Evolutionary conservation across 2,329 filamentous ascomycete genomes (phyloP).

Genomic region (Neospermospora avenae): DNA sequence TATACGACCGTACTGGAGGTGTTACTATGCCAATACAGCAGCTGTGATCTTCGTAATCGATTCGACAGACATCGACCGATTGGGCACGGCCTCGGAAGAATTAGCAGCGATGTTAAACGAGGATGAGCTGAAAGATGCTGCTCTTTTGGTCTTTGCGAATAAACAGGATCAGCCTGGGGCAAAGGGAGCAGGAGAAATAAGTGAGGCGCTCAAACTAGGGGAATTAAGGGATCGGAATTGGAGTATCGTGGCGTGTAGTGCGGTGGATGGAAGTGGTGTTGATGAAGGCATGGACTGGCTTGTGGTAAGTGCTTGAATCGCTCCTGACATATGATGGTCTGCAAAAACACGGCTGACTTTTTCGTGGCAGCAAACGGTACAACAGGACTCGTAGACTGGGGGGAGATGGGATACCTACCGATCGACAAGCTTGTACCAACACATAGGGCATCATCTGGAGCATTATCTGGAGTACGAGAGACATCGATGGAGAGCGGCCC

Average conservation of each 20-base stretch:
- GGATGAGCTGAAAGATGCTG: constrained; percentile 90
- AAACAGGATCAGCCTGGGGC: constrained; percentile 98
- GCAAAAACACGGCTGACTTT: constrained; percentile 12
- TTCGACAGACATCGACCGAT: constrained; percentile 92
- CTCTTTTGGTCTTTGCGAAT: constrained; percentile 93
- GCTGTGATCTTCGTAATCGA: constrained; percentile 99
- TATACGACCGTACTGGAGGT: constrained; percentile 97
- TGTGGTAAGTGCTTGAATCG: constrained; percentile 47
- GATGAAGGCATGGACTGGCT: constrained; percentile 99
- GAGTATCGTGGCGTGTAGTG: constrained; percentile 97
- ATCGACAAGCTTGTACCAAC: constrained; percentile 6
- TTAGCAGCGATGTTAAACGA: constrained; percentile 94
- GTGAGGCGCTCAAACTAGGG: constrained; percentile 83
- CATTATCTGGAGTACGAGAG: constrained; percentile 1
- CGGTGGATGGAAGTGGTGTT: constrained; percentile 91
- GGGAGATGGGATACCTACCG: background rate
- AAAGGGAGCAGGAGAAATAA: constrained; percentile 95
- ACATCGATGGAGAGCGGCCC: background rate
- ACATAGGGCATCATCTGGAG: background rate
- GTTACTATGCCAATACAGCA: constrained; percentile 98
- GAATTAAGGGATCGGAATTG: constrained; percentile 96
- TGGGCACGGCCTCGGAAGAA: constrained; percentile 91
- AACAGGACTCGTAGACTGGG: constrained; percentile 17
- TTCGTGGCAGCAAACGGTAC: constrained; percentile 35
- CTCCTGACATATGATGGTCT: background rate